Evolutionary conservation across 257 asterid species (phyloP), one percentile per base, ranked within the genome.

Genomic region (Gardenia jasminoides): DNA sequence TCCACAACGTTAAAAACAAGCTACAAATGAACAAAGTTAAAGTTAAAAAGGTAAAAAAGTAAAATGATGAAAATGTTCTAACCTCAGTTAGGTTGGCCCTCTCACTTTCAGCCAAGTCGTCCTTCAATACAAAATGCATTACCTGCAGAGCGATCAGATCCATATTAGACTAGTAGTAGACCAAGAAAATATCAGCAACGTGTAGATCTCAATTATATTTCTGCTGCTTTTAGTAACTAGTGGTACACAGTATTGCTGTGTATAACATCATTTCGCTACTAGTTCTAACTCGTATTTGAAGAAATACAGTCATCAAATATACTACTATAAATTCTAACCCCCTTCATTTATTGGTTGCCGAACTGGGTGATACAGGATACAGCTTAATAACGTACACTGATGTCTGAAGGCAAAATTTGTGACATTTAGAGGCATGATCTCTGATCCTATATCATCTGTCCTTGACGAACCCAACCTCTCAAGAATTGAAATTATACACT

Each of bases 1-100:
- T 17, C 11, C 22, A 44, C 24, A 4, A 64, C 65, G 78, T 77
- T 39, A 66, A 43, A 36, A 59, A 6, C 9, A 62, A 78, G 6
- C 39, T 1, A 19, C 28, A 4, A 10, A 67, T 0, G 22, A n/a
- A 33, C 72, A 3, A 15, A 56, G 66, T 31, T 6, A 13, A 73
- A 47, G 39, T 30, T 20, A 74, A 28, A 24, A 52, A 15, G 71
- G 74, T 7, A 10, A 41, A 0, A 50, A n/a, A n/a, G n/a, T n/a
- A n/a, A n/a, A n/a, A n/a, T n/a, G n/a, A n/a, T n/a, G n/a, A n/a
- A n/a, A 43, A 36, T 36, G 66, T 52, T 50, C 69, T 1, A 70
- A 93, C 99, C 98, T 96, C 97, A 12, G 87, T 83, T 61, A 93
- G 90, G 52, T 80, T 81, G 36, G 85, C 82, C 22, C 86, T 87